Conservation (phyloP, 2,329 filamentous ascomycete genomes). For the Penicillium sp. region DNA sequence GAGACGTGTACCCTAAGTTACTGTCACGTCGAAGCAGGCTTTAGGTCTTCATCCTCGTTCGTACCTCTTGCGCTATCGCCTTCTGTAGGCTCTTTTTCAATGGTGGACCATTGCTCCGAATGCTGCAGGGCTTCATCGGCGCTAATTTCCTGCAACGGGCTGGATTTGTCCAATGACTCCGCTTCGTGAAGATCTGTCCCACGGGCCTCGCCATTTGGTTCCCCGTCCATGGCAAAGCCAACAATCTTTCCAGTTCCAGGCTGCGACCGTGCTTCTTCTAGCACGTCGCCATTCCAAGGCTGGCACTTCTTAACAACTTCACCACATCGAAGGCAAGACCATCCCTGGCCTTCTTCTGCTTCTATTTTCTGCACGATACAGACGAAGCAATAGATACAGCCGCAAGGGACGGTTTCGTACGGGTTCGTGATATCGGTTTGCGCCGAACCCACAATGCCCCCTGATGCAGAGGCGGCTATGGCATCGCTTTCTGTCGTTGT, state of each 20-base stretch:
- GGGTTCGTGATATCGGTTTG: slow-evolving; percentile 93
- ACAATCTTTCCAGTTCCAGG: slow-evolving; percentile 34
- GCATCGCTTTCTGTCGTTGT: slow-evolving; percentile 66
- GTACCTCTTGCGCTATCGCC: background rate
- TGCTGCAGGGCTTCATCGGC: slow-evolving; percentile 30
- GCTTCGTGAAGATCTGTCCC: slow-evolving; percentile 6
- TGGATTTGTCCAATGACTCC: slow-evolving; percentile 11
- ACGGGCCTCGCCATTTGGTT: slow-evolving; percentile 10
- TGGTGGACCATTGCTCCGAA: slow-evolving; percentile 32
- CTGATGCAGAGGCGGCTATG: slow-evolving; percentile 56
- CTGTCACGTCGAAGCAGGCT: background rate
- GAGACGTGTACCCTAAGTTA: background rate
- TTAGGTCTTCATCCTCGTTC: background rate
- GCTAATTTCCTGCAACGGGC: slow-evolving; percentile 23
- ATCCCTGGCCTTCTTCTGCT: slow-evolving; percentile 86
- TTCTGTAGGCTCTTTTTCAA: slow-evolving; percentile 24
- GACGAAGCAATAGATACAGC: slow-evolving; percentile 91
- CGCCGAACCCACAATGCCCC: slow-evolving; percentile 75
- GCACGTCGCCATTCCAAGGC: slow-evolving; percentile 84
- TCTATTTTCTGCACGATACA: slow-evolving; percentile 86
- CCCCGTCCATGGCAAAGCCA: slow-evolving; percentile 33
- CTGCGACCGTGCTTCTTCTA: slow-evolving; percentile 40
- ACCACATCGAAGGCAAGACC: slow-evolving; percentile 82
- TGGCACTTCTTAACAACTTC: slow-evolving; percentile 73
- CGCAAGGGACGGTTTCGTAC: slow-evolving; percentile 81